Conservation (phyloP, 2,329 filamentous ascomycete species). For the Diplodia mutila region DNA sequence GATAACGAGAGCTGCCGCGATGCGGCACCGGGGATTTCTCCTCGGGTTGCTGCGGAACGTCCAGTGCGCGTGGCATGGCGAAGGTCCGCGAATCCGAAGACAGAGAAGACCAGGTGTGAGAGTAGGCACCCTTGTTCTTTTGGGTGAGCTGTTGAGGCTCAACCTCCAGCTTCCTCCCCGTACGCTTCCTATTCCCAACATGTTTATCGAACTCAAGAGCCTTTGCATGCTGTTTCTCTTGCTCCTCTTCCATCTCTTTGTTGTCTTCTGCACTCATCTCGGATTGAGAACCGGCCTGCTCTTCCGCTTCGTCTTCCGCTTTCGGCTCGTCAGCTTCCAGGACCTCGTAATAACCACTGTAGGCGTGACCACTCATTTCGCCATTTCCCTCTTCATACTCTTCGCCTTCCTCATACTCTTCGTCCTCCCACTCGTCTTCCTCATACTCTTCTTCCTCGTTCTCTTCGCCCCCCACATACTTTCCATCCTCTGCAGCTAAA, state of each 20-base stretch:
- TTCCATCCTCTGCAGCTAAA: too few relatives aligned
- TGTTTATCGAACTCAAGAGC: not conserved
- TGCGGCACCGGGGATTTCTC: not conserved
- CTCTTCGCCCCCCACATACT: too few relatives aligned
- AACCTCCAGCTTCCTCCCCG: not conserved
- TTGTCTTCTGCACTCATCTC: not conserved
- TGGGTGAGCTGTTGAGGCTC: not conserved
- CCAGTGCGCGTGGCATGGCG: not conserved
- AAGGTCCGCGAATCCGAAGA: not conserved
- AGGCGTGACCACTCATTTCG: not conserved
- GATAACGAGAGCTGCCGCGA: not conserved
- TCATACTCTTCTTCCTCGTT: too few relatives aligned
- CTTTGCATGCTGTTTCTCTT: not conserved
- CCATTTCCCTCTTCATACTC: too few relatives aligned
- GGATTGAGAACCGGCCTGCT: not conserved
- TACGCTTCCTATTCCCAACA: not conserved
- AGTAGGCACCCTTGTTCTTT: not conserved
- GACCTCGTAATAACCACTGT: not conserved
- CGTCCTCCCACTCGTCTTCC: too few relatives aligned
- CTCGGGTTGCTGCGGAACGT: not conserved
- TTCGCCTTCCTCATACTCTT: too few relatives aligned
- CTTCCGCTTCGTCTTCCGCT: not conserved
- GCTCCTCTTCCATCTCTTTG: not conserved
- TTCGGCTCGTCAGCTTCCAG: not conserved
- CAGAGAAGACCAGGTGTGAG: not conserved